Conservation (phyloP, 78 protist genomes). For the Chrysochromulina parva region DNA sequence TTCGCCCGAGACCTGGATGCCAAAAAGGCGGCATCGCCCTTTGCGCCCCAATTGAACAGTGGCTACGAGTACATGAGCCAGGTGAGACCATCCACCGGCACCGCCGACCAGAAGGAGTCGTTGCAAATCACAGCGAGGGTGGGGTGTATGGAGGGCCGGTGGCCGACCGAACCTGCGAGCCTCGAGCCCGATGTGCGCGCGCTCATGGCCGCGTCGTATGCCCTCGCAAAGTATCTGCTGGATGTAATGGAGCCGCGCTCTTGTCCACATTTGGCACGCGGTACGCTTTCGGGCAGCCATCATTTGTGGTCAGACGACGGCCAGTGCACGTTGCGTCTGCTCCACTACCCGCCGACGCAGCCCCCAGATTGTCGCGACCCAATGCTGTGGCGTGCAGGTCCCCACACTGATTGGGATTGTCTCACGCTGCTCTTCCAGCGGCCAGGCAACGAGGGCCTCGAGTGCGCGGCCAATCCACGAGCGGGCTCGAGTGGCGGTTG, state of each 20-base stretch:
- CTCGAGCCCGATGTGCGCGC: neutral
- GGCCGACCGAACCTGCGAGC: neutral
- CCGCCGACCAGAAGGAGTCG: slow-evolving; percentile 6
- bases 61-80: neutral
- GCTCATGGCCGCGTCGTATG: neutral
- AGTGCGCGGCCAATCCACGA: slow-evolving; percentile 18
- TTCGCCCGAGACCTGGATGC: neutral
- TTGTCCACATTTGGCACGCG: neutral
- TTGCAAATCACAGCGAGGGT: slow-evolving; percentile 12
- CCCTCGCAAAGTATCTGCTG: neutral
- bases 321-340: slow-evolving; percentile 24
- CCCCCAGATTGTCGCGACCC: neutral
- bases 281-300: slow-evolving; percentile 3
- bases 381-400: slow-evolving; percentile 6
- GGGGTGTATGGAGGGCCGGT: neutral
- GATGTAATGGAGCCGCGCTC: neutral
- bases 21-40: neutral
- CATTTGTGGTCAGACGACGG: neutral
- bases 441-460: neutral
- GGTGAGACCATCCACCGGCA: neutral
- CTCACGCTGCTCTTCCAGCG: neutral
- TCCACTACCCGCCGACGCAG: slow-evolving; percentile 6
- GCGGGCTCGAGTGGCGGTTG: neutral
- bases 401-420: slow-evolving; percentile 2
- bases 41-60: neutral